Percentiles rank a stretch among this genome's conserved stretches.
Conservation (phyloP, 2,329 filamentous ascomycete species). For the Apiospora pterosperma region DNA sequence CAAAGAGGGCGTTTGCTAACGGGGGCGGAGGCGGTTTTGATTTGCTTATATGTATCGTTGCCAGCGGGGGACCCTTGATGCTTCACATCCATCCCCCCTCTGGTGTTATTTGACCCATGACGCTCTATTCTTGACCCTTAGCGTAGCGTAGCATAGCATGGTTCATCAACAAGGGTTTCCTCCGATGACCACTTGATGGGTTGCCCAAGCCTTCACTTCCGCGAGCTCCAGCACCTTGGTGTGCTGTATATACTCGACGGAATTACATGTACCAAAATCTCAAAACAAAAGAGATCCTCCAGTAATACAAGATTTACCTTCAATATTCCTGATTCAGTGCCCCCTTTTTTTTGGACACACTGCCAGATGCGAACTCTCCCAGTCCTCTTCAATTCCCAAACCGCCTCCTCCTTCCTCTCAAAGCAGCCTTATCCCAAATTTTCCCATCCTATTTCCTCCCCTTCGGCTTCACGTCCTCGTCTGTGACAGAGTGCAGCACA, state of each 20-base stretch:
- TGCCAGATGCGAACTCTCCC: background rate
- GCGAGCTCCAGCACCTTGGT: background rate
- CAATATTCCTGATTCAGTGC: background rate
- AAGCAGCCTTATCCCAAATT: background rate
- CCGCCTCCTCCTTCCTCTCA: background rate
- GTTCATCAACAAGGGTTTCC: background rate
- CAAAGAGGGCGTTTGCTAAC: background rate
- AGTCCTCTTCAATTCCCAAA: background rate
- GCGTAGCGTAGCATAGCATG: background rate
- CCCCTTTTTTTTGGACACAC: background rate
- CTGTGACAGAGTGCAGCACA: constrained; percentile 23
- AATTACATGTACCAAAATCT: background rate
- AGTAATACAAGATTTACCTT: constrained; percentile 4
- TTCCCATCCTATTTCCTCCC: constrained; percentile 2
- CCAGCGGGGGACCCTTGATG: background rate
- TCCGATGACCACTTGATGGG: background rate
- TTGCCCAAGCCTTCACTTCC: background rate
- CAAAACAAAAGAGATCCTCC: constrained; percentile 13
- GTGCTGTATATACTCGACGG: background rate
- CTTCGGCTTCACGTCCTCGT: constrained; percentile 15
- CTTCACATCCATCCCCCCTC: background rate
- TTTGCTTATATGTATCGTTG: background rate
- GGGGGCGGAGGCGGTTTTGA: background rate
- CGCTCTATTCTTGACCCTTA: background rate
- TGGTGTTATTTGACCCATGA: background rate